These are phyloP conservation scores for Pseudonitzschia multiseries DNA, from an alignment of 108 stramenopile genomes.

Conservation along the genomic window DNA sequence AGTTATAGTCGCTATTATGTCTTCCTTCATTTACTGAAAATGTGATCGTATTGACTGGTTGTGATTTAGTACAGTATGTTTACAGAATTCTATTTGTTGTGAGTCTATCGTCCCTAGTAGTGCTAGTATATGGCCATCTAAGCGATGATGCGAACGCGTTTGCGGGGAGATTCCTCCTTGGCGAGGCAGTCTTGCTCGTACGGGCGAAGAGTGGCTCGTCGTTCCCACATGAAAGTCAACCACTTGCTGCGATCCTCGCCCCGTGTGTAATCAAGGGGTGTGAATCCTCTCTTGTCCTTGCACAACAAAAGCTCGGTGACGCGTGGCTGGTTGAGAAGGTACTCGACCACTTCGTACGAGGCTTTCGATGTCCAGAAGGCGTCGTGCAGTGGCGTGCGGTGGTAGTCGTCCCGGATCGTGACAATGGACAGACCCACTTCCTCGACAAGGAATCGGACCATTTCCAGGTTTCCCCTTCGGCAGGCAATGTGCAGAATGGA, in stretches of 20 bases:
- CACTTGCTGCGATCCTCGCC: slow-evolving; percentile 49
- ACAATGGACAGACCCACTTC: slow-evolving; percentile 44
- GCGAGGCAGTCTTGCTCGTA: not conserved
- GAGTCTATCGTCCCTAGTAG: not conserved
- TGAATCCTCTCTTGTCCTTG: slow-evolving; percentile 35
- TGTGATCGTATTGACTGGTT: not conserved
- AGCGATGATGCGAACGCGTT: not conserved
- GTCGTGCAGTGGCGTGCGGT: slow-evolving; percentile 77
- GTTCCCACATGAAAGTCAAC: slow-evolving; percentile 27
- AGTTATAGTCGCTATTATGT: too few species aligned
- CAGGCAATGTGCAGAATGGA: slow-evolving; percentile 81
- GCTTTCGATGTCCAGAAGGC: slow-evolving; percentile 74
- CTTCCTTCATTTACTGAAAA: too few species aligned
- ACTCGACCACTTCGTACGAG: slow-evolving; percentile 35
- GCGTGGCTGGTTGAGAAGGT: slow-evolving; percentile 17
- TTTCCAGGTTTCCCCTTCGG: slow-evolving; percentile 48
- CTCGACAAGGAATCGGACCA: slow-evolving; percentile 54
- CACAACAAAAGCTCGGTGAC: slow-evolving; percentile 26
- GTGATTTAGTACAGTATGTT: not conserved
- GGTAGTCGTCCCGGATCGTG: slow-evolving; percentile 63
- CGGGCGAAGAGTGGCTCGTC: slow-evolving; percentile 1
- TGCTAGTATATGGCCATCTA: not conserved
- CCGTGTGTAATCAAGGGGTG: slow-evolving; percentile 39
- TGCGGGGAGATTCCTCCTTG: not conserved
- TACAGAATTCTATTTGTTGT: not conserved